Evolutionary conservation across 306 rosid genomes (phyloP), one percentile per base, ranked within the genome.

Genomic region (Abrus precatorius): DNA sequence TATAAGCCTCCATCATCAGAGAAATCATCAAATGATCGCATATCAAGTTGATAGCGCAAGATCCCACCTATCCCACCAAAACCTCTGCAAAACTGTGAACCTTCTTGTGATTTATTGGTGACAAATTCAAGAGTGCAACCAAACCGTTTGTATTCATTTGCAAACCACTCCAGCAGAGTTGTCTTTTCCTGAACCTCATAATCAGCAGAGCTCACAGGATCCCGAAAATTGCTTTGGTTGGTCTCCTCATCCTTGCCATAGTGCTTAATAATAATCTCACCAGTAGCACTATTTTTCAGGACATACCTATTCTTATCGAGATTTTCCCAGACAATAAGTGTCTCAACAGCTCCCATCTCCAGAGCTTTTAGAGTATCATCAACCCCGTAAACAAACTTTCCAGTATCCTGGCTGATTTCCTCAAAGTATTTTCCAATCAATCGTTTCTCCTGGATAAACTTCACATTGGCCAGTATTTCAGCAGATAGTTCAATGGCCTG

Each of bases 351-450:
- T 54, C 98, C 98, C 90, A 92, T 91, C 80, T 94, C 97, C 78
- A 94, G 60, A 53, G 96, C 95, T 83, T 89, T 92, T 30, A 94
- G 84, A 3, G 98, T 94, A 79, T 94, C 98, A 13, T 92, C 98
- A 59, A 94, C 94, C 32, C 98, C 98, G 80, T 89, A 94, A 64
- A 94, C 98, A 88, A 92, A 94, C 79, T 94, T 94, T 32, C 98
- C 98, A 0, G 98, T 94, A 82, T 94, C 98, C 84, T 94, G 98
- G 66, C 97, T 94, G 45, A 94, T 94, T 85, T 94, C 98, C 88
- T 94, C 98, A 28, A 94, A 94, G 80, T 92, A 94, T 69, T 94
- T 94, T 33, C 97, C 98, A 38, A 94, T 94, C 88, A 94, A 76
- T 5, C 85, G 86, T 73, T 94, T 94, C 91, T 94, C 98, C 87